phyloP scores from a whole-genome alignment of 1,284 basidiomycete species.

The Boletus smithii region DNA sequence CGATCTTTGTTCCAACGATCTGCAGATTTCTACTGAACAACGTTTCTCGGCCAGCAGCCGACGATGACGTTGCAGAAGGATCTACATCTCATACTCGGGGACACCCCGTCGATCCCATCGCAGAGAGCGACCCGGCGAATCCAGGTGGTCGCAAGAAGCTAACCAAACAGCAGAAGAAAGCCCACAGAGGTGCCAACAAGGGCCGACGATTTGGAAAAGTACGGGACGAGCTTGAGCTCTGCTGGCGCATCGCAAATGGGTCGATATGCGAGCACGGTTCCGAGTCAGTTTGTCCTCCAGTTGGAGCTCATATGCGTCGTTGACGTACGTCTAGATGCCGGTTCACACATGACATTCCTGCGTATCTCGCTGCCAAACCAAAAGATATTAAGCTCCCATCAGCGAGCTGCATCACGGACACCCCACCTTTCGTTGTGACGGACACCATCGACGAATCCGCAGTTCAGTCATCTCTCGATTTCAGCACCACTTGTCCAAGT shows the following conservation, averaged over 20 bases:
- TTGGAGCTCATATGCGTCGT: neutral
- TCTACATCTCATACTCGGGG: conserved; percentile 41
- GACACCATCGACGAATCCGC: neutral
- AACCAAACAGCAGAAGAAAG: conserved; percentile 65
- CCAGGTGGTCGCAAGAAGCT: conserved; percentile 44
- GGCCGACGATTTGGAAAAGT: conserved; percentile 69
- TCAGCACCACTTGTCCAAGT: conserved; percentile 63
- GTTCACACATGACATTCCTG: conserved; percentile 74
- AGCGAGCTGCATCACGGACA: conserved; percentile 38
- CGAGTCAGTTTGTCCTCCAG: conserved; percentile 43
- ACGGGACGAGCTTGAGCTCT: conserved; percentile 71
- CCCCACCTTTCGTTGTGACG: conserved; percentile 47
- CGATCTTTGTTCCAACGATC: neutral
- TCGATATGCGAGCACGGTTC: conserved; percentile 60
- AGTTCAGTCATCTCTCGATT: conserved; percentile 41
- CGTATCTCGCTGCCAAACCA: conserved; percentile 77
- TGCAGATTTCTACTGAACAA: conserved; percentile 58
- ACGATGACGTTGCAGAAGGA: conserved; percentile 79
- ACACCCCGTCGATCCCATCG: conserved; percentile 19
- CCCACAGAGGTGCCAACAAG: conserved; percentile 75
- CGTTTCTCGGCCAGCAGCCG: conserved; percentile 41
- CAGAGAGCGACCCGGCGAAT: conserved; percentile 31
- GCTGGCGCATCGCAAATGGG: conserved; percentile 68
- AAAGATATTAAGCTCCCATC: conserved; percentile 65
- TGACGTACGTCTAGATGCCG: conserved; percentile 55